These are phyloP conservation scores for Geotrichum reessii DNA, from an alignment of 1,139 yeast genomes.

Conservation along the genomic window DNA sequence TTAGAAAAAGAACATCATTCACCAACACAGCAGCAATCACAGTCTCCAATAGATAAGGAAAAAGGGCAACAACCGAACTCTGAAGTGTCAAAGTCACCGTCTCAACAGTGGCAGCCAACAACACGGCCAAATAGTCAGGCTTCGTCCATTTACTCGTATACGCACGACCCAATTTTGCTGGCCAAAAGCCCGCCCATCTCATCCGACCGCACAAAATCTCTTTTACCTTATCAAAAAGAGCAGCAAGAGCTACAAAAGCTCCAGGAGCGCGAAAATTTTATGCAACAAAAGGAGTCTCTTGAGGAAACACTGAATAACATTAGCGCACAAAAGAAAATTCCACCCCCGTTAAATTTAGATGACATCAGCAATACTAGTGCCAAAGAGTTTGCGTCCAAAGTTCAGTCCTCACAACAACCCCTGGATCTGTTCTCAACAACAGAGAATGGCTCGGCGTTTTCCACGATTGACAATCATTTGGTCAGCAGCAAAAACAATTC, in stretches of 20 bases:
- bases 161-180: slow-evolving; percentile 3
- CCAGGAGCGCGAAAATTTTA: background rate
- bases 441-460: background rate
- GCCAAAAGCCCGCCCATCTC: slow-evolving; percentile 1
- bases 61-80: no score
- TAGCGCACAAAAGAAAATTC: background rate
- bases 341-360: background rate
- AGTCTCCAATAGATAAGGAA: no score
- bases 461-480: background rate
- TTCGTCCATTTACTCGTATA: slow-evolving; percentile 11
- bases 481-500: background rate
- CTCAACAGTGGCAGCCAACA: background rate
- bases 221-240: slow-evolving; percentile 4
- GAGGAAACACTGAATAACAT: background rate
- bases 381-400: background rate
- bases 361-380: background rate
- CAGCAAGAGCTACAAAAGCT: background rate
- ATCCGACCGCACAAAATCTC: slow-evolving; percentile 1
- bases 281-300: background rate
- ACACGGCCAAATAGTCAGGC: background rate
- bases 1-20: background rate
- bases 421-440: slow-evolving; percentile 7
- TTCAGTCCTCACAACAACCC: slow-evolving; percentile 1
- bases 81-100: no score
- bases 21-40: no score